Evolutionary conservation across 768 basidiomycete species (phyloP).

Genomic region (Hericium rajendrae): DNA sequence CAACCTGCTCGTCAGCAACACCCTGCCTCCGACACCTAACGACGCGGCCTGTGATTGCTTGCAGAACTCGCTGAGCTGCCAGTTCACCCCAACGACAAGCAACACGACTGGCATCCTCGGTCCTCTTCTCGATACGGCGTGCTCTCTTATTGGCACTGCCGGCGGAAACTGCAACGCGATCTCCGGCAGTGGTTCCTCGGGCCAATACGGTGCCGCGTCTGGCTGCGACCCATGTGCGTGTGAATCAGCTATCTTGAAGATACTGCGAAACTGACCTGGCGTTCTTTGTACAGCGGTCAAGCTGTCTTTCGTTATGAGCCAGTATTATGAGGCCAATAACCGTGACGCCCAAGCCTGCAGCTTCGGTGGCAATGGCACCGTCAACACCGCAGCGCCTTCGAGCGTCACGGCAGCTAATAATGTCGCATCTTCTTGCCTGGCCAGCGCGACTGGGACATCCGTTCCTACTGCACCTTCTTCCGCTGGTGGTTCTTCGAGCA

Average conservation of each 20-base stretch:
- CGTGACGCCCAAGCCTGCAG: slow-evolving; percentile 55
- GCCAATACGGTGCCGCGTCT: slow-evolving; percentile 68
- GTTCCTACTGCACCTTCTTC: slow-evolving; percentile 42
- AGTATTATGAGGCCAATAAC: slow-evolving; percentile 60
- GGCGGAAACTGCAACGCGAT: slow-evolving; percentile 62
- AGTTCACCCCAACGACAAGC: slow-evolving; percentile 52
- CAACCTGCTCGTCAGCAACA: slow-evolving; percentile 55
- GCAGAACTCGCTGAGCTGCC: slow-evolving; percentile 57
- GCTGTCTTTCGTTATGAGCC: slow-evolving; percentile 74
- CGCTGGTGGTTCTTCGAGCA: not conserved
- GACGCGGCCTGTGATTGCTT: slow-evolving; percentile 73
- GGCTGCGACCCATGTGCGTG: slow-evolving; percentile 67
- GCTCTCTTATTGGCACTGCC: slow-evolving; percentile 50
- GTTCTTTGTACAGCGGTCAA: slow-evolving; percentile 45
- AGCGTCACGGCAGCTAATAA: slow-evolving; percentile 37
- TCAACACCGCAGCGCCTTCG: slow-evolving; percentile 48
- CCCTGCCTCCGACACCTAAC: slow-evolving; percentile 79
- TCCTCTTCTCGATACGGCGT: slow-evolving; percentile 54
- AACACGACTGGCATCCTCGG: slow-evolving; percentile 57
- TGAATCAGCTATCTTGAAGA: not conserved
- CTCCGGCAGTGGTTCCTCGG: slow-evolving; percentile 59
- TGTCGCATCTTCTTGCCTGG: slow-evolving; percentile 57
- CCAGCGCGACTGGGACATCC: slow-evolving; percentile 54
- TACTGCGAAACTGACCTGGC: no score
- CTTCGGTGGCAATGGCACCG: slow-evolving; percentile 79